Evolutionary conservation across 2,329 filamentous ascomycete genomes (phyloP), one percentile per base, ranked within the genome.

Genomic region (Fusarium redolens): DNA sequence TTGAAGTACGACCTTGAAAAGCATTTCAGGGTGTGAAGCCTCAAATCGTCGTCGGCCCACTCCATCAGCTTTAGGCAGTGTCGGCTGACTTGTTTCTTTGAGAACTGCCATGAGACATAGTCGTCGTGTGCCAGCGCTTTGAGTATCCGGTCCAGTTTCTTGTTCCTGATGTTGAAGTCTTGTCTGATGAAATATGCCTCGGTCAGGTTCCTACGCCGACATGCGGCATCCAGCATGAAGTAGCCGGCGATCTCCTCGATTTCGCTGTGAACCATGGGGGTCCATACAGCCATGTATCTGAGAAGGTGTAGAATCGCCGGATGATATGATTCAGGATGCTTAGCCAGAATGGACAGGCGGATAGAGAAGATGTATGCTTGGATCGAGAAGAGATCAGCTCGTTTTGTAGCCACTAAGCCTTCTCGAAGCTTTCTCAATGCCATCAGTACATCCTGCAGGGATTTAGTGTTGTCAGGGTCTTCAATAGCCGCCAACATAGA

Each of bases 391-490:
- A 89, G 86, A 78, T 97, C 93, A 41, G 87, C 85, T 22, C 95
- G 91, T 58, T 91, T 90, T 12, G 92, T 91, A 15, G 93, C 93
- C 5, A 97, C 90, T 51, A 98, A 92, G 33, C 92, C 95, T 84
- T 99, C 96, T 63, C 96, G 91, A 37, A 99, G 89, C 81, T 98
- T 98, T 70, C 96, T 91, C 79, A 98, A 92, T 5, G 96, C 93
- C 77, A 93, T 89, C 60, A 98, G 87, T 59, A 98, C 90, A 22
- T 89, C 90, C 4, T 92, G 88, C 37, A 97, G 87, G 72, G 93
- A 91, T 73, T 90, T 88, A 20, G 88, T 87, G 64, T 87, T 85
- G 74, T 75, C 73, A 9, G 77, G 74, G 38, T 71, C 68, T 52
- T 78, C 62, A 25, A 74, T 71, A 33, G 68, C 67, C n/a, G 65